A percentile compares a stretch with the other conserved stretches of the same genome.
These are phyloP conservation scores for Colletotrichum eremochloae DNA, from an alignment of 2,329 filamentous ascomycete genomes.

Conservation along the genomic window DNA sequence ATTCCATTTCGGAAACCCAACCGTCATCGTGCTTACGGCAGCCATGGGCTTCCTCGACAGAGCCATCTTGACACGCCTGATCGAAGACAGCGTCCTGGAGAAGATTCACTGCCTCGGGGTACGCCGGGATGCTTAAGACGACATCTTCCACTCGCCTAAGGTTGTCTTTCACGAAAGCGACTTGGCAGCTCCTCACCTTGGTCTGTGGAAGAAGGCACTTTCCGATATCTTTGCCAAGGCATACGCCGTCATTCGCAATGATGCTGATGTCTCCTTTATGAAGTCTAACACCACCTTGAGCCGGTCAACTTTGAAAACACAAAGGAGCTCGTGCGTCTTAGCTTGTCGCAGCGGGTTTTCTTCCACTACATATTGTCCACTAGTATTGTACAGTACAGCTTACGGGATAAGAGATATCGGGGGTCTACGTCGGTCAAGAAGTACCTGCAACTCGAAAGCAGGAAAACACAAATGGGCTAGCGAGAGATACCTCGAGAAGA, in stretches of 20 bases:
- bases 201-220: slow-evolving; percentile 38
- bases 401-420: slow-evolving; percentile 11
- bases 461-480: slow-evolving; percentile 54
- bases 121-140: slow-evolving; percentile 8
- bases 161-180: neutral
- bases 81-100: too few species aligned
- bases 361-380: slow-evolving; percentile 51
- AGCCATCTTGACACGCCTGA: too few species aligned
- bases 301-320: slow-evolving; percentile 53
- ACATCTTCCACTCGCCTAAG: slow-evolving; percentile 6
- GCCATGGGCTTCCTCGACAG: too few species aligned
- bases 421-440: neutral
- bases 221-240: slow-evolving; percentile 45
- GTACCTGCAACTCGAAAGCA: slow-evolving; percentile 36
- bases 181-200: slow-evolving; percentile 40
- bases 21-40: too few species aligned
- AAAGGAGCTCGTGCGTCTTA: slow-evolving; percentile 51
- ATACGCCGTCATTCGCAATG: slow-evolving; percentile 66
- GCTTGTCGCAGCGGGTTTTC: slow-evolving; percentile 43
- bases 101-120: slow-evolving; percentile 58
- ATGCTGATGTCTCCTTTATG: slow-evolving; percentile 56
- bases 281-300: slow-evolving; percentile 54
- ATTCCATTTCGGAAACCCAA: too few species aligned
- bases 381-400: slow-evolving; percentile 40
- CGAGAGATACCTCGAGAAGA: slow-evolving; percentile 50